Percentiles rank a stretch among this genome's conserved stretches.
phyloP scores from a whole-genome alignment of 495 filamentous ascomycete genomes.

The Eremomyces bilateralis region DNA sequence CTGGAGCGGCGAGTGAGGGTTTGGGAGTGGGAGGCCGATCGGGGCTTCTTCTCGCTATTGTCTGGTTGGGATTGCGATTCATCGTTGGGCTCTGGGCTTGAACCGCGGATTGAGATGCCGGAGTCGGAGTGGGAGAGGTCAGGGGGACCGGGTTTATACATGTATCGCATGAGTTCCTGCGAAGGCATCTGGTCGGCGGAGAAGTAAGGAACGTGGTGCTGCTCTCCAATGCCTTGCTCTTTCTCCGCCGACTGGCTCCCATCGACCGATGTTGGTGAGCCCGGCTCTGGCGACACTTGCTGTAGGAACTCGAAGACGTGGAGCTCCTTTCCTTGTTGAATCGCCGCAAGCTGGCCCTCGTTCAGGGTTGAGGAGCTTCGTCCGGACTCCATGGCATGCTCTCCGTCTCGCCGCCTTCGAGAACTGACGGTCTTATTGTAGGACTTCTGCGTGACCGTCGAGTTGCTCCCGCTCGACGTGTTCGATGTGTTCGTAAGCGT shows the following conservation, averaged over 20 bases:
- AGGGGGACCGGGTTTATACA: conserved; percentile 9
- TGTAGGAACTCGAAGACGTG: conserved; percentile 18
- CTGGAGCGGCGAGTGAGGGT: neutral
- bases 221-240: conserved; percentile 3
- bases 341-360: neutral
- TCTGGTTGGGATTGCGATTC: neutral
- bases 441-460: conserved; percentile 19
- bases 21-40: neutral
- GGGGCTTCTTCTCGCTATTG: neutral
- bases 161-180: conserved; percentile 5
- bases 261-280: neutral
- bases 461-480: conserved; percentile 18
- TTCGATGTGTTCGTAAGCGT: conserved; percentile 13
- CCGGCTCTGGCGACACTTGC: conserved; percentile 11
- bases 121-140: conserved; percentile 9
- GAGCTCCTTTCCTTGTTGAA: conserved; percentile 1
- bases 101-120: conserved; percentile 7
- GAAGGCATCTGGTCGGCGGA: conserved; percentile 8
- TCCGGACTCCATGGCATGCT: conserved; percentile 1
- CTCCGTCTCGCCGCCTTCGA: conserved; percentile 4
- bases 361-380: neutral
- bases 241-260: too few relatives aligned
- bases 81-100: conserved; percentile 7
- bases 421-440: conserved; percentile 11
- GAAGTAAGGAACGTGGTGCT: conserved; percentile 6